Evolutionary conservation across 225 moss, liverwort and hornwort genomes (phyloP).

Genomic region (Bryoerythrophyllum caledonicum): DNA sequence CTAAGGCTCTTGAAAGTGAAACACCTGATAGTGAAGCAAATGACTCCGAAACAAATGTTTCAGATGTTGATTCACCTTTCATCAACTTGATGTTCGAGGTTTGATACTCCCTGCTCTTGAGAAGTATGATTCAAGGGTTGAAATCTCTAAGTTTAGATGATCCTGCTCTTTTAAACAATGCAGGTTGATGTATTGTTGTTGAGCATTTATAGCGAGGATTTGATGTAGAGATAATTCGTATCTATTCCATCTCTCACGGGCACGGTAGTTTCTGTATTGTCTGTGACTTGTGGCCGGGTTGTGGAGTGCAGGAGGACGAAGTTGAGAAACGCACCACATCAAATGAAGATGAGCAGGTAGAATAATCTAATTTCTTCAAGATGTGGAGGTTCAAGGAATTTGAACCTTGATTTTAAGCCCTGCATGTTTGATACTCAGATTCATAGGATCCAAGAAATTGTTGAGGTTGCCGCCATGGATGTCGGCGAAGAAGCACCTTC

Average conservation of each 20-base stretch:
- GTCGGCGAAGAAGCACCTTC: slow-evolving; percentile 79
- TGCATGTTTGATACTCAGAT: slow-evolving; percentile 37
- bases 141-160: not conserved
- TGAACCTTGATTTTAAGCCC: not conserved
- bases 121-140: not conserved
- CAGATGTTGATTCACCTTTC: not conserved
- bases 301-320: slow-evolving; percentile 44
- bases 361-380: not conserved
- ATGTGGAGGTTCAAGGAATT: not conserved
- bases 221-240: not conserved
- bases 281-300: not conserved
- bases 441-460: slow-evolving; percentile 57
- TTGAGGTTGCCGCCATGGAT: slow-evolving; percentile 72
- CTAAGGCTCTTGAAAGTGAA: not conserved
- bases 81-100: not conserved
- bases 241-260: not conserved
- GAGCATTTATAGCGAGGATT: not conserved
- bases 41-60: slow-evolving; percentile 18
- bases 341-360: slow-evolving; percentile 34
- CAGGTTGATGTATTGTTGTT: not conserved
- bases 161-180: not conserved
- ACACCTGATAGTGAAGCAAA: slow-evolving; percentile 10
- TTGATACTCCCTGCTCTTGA: not conserved
- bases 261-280: not conserved
- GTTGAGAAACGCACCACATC: slow-evolving; percentile 30